Evolutionary conservation across 164 flowering plant species (phyloP).

Genomic region (Liquidambar formosana): DNA sequence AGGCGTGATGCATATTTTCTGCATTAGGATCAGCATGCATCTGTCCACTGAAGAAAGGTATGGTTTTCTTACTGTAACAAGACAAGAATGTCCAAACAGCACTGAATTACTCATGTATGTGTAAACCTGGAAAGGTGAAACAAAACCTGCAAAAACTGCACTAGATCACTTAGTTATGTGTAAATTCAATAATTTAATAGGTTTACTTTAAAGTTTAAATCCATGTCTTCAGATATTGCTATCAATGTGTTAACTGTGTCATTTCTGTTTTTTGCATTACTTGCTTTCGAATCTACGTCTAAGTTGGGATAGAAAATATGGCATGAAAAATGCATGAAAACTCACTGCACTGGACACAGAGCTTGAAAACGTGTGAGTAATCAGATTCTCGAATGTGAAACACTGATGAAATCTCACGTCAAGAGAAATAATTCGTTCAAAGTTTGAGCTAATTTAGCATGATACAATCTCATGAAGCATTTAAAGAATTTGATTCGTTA

Average conservation of each 20-base stretch:
- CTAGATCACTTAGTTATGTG: not conserved
- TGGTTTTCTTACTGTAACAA: not conserved
- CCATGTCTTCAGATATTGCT: not conserved
- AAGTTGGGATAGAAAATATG: not conserved
- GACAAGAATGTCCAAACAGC: not conserved
- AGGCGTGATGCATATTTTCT: not conserved
- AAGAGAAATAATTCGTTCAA: too few relatives aligned
- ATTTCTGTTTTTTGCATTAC: not conserved
- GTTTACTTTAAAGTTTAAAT: not conserved
- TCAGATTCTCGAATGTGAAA: too few relatives aligned
- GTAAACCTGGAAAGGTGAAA: not conserved
- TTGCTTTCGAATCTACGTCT: not conserved
- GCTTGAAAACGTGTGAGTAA: too few relatives aligned
- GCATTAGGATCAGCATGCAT: not conserved
- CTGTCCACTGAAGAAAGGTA: not conserved
- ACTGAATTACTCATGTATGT: not conserved
- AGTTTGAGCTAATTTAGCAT: too few relatives aligned
- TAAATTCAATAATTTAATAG: not conserved
- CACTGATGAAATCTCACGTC: too few relatives aligned
- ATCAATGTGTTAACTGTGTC: not conserved
- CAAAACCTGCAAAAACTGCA: constrained; percentile 2
- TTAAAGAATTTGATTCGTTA: too few relatives aligned
- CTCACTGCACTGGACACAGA: too few relatives aligned
- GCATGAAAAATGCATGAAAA: too few relatives aligned
- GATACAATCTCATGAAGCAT: too few relatives aligned